Conservation (phyloP, 1,284 basidiomycete genomes). For the Volvariella surrecta region DNA sequence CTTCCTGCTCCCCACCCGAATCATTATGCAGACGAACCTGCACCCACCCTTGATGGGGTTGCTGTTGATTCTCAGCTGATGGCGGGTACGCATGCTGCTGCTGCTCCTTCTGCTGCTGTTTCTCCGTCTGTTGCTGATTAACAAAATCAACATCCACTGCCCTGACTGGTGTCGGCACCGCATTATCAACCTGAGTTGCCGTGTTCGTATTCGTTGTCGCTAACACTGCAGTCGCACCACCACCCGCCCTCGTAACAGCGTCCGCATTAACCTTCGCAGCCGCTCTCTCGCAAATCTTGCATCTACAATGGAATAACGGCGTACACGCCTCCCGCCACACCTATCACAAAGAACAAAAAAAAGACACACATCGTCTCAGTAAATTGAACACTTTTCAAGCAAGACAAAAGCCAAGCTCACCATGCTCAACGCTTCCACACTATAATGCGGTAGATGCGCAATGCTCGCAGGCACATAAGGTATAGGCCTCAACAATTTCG, state of each 20-base stretch:
- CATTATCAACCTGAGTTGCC: no score
- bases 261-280: slow-evolving; percentile 34
- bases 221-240: slow-evolving; percentile 10
- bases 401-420: slow-evolving; percentile 32
- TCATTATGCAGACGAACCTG: no score
- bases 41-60: no score
- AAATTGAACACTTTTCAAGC: no score
- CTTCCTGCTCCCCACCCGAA: not conserved
- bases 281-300: slow-evolving; percentile 61
- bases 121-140: no score
- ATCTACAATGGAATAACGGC: slow-evolving; percentile 62
- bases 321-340: slow-evolving; percentile 67
- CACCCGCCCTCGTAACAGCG: slow-evolving; percentile 23
- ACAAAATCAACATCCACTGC: no score
- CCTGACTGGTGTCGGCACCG: no score
- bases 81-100: no score
- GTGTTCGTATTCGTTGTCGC: no score
- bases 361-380: no score
- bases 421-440: slow-evolving; percentile 43
- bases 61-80: no score
- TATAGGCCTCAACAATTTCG: slow-evolving; percentile 51
- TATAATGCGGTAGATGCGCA: slow-evolving; percentile 50
- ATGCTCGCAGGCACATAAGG: slow-evolving; percentile 61
- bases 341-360: slow-evolving; percentile 21
- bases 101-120: no score